phyloP scores from a whole-genome alignment of 1,139 yeast genomes.

The Pichia sp. region DNA sequence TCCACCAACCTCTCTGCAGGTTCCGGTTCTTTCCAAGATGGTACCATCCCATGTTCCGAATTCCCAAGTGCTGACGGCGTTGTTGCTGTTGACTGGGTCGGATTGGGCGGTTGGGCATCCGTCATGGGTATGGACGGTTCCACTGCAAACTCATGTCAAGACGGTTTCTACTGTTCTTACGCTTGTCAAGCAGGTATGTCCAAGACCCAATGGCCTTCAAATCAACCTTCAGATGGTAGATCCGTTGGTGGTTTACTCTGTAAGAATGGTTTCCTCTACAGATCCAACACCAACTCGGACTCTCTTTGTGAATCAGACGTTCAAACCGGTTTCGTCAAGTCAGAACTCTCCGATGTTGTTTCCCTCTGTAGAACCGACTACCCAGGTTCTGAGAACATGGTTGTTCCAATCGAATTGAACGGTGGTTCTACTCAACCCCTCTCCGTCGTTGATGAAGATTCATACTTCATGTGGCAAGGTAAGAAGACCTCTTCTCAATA shows the following conservation, averaged over 20 bases:
- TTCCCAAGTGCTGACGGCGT: slow-evolving; percentile 83
- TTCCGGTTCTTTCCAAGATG: slow-evolving; percentile 62
- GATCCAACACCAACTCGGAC: slow-evolving; percentile 54
- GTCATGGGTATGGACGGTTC: slow-evolving; percentile 54
- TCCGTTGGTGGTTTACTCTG: slow-evolving; percentile 88
- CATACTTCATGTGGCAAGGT: slow-evolving; percentile 80
- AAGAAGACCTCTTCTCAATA: slow-evolving; percentile 86
- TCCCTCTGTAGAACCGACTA: slow-evolving; percentile 96
- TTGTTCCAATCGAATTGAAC: slow-evolving; percentile 73
- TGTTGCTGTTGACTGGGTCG: slow-evolving; percentile 69
- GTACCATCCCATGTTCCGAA: slow-evolving; percentile 58
- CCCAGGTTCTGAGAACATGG: slow-evolving; percentile 99
- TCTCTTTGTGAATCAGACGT: slow-evolving; percentile 83
- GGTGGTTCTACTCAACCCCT: slow-evolving; percentile 63
- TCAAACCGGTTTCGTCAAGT: slow-evolving; percentile 59
- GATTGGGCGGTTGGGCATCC: slow-evolving; percentile 90
- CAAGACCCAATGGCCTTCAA: slow-evolving; percentile 91
- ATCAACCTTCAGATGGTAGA: slow-evolving; percentile 80
- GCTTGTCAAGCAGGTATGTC: slow-evolving; percentile 97
- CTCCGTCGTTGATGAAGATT: slow-evolving; percentile 69
- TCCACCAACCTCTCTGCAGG: slow-evolving; percentile 15
- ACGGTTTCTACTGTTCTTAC: slow-evolving; percentile 92
- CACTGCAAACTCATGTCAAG: slow-evolving; percentile 56
- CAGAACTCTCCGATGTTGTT: slow-evolving; percentile 56
- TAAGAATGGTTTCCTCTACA: slow-evolving; percentile 72